phyloP scores from a whole-genome alignment of 1,139 yeast species.

The Geotrichum restrictum region DNA sequence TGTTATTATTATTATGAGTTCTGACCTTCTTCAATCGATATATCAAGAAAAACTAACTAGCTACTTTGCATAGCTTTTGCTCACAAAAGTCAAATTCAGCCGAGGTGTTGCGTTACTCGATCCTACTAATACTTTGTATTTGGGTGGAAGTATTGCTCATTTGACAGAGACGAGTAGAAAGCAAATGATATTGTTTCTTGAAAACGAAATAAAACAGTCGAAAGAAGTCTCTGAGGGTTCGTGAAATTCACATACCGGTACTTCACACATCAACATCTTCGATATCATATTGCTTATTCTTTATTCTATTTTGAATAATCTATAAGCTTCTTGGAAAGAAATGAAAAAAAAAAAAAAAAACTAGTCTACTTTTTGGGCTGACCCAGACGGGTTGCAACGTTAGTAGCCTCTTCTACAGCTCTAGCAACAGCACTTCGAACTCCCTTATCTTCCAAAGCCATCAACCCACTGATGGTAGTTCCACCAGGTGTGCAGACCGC shows the following conservation, averaged over 20 bases:
- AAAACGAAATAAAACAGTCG: conserved; percentile 9
- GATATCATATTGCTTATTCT: not conserved
- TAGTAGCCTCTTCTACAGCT: conserved; percentile 87
- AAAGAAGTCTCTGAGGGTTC: not conserved
- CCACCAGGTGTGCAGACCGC: conserved; percentile 98
- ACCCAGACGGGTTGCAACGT: conserved; percentile 64
- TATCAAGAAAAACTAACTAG: too few species aligned
- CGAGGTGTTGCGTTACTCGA: conserved; percentile 19
- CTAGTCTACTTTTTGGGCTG: conserved; percentile 47
- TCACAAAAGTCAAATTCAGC: conserved; percentile 12
- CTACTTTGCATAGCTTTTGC: conserved; percentile 5
- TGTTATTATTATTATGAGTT: not conserved
- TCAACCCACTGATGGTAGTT: conserved; percentile 91
- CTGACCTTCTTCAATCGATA: too few species aligned
- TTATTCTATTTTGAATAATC: not conserved
- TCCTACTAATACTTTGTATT: conserved; percentile 6
- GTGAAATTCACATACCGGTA: not conserved
- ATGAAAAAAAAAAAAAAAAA: too few species aligned
- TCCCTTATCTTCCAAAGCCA: conserved; percentile 87
- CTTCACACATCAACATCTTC: not conserved
- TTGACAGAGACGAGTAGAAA: not conserved
- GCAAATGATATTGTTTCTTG: conserved; percentile 10
- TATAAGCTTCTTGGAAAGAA: not conserved
- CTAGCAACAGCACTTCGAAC: conserved; percentile 83
- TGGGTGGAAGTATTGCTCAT: conserved; percentile 17